Evolutionary conservation across 805 yeast genomes (phyloP).

Genomic region (Zygotorulaspora danielsina): DNA sequence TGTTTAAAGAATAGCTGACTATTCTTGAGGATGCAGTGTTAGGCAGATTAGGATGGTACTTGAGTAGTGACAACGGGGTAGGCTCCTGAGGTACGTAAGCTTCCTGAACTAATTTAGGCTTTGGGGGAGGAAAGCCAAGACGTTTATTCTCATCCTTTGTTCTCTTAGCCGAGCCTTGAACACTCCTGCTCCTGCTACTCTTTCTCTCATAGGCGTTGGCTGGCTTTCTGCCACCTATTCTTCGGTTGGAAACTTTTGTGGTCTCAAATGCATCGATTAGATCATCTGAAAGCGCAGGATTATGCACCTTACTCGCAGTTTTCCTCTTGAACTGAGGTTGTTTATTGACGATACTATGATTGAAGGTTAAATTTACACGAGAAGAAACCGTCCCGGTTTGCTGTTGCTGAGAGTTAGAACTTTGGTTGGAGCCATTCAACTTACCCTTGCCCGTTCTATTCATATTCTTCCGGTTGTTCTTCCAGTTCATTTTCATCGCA

Average conservation of each 20-base stretch:
- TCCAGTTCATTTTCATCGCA: slow-evolving; percentile 5
- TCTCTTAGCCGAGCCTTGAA: slow-evolving; percentile 16
- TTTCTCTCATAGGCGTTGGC: slow-evolving; percentile 6
- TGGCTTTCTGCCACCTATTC: slow-evolving; percentile 1
- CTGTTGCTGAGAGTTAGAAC: slow-evolving; percentile 5
- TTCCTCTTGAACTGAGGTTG: slow-evolving; percentile 21
- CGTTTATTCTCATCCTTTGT: slow-evolving; percentile 1
- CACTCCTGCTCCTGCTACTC: slow-evolving; percentile 9
- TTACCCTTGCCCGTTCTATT: slow-evolving; percentile 2
- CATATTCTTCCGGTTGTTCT: slow-evolving; percentile 4
- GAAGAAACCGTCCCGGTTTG: slow-evolving; percentile 11
- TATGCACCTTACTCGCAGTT: slow-evolving; percentile 5
- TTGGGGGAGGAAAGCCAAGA: slow-evolving; percentile 6
- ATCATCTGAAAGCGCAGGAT: slow-evolving; percentile 9
- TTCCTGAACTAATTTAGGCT: slow-evolving; percentile 3
- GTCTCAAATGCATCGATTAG: slow-evolving; percentile 19
- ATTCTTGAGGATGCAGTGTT: slow-evolving; percentile 20
- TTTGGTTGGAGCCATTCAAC: slow-evolving; percentile 3
- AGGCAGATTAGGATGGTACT: slow-evolving; percentile 23
- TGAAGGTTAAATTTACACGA: slow-evolving; percentile 17
- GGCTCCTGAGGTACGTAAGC: slow-evolving; percentile 25
- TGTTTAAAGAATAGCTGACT: slow-evolving; percentile 19
- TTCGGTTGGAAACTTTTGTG: slow-evolving; percentile 1
- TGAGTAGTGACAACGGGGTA: slow-evolving; percentile 25
- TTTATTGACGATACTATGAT: slow-evolving; percentile 16